These are phyloP conservation scores for Ogataea corticis DNA, from an alignment of 805 yeast genomes.

Conservation along the genomic window DNA sequence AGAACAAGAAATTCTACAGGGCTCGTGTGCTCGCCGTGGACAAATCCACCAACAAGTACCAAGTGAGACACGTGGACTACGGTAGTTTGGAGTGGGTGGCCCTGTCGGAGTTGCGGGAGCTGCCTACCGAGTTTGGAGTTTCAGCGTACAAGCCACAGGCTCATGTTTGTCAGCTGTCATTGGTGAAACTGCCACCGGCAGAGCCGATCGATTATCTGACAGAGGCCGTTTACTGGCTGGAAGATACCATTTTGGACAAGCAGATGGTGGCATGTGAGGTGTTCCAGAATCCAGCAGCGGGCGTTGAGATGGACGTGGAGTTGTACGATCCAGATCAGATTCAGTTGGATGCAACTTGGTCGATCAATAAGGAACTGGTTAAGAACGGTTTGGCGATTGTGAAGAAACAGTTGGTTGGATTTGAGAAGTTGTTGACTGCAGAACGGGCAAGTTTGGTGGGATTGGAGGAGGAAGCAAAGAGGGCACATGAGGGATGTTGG, in stretches of 20 bases:
- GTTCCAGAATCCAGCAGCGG: conserved; percentile 38
- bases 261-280: conserved; percentile 56
- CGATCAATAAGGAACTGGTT: conserved; percentile 60
- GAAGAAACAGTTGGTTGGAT: conserved; percentile 32
- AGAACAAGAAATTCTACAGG: conserved; percentile 57
- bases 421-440: conserved; percentile 37
- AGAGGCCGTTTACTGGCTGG: conserved; percentile 55
- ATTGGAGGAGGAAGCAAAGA: conserved; percentile 51
- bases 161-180: conserved; percentile 52
- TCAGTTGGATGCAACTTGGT: conserved; percentile 52
- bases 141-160: conserved; percentile 52
- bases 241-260: conserved; percentile 51
- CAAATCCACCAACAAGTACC: conserved; percentile 41
- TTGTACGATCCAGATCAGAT: conserved; percentile 59
- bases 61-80: conserved; percentile 61
- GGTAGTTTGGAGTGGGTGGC: conserved; percentile 54
- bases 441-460: conserved; percentile 42
- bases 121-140: conserved; percentile 51
- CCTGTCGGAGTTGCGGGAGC: conserved; percentile 45
- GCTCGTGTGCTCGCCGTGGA: conserved; percentile 53
- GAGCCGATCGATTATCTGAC: conserved; percentile 53
- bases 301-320: conserved; percentile 50
- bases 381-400: conserved; percentile 21
- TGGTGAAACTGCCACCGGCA: conserved; percentile 57
- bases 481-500: conserved; percentile 65